phyloP scores from a whole-genome alignment of 805 yeast species.

The Ogataea glucozyma region DNA sequence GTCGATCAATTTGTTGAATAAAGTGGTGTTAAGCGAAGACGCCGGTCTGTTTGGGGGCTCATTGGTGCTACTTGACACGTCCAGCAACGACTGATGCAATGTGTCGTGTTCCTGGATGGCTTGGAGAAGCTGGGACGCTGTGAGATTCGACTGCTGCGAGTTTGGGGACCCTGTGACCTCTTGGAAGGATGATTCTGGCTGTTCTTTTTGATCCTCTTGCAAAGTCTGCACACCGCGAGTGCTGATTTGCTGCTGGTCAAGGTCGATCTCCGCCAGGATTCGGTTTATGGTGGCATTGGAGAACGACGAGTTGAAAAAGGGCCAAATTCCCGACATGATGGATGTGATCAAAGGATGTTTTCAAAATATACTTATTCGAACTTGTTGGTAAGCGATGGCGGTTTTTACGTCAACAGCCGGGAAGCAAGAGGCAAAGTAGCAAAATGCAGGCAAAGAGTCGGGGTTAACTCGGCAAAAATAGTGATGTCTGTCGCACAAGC shows the following conservation, averaged over 20 bases:
- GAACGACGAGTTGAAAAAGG: conserved; percentile 39
- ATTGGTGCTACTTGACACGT: conserved; percentile 1
- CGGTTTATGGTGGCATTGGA: conserved; percentile 39
- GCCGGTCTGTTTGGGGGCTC: conserved; percentile 5
- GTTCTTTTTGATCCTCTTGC: no score
- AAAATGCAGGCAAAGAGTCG: no score
- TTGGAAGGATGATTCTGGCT: no score
- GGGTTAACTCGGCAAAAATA: no score
- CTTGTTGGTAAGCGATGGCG: no score
- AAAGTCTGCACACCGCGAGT: conserved; percentile 5
- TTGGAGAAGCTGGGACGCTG: conserved; percentile 37
- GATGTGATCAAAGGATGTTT: background rate
- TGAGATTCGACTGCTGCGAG: conserved; percentile 23
- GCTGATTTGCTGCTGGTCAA: conserved; percentile 31
- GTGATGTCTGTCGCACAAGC: no score
- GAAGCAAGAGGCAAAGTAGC: no score
- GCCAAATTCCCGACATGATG: conserved; percentile 41
- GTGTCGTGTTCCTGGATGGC: conserved; percentile 36
- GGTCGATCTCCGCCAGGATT: conserved; percentile 39
- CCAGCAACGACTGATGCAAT: conserved; percentile 21
- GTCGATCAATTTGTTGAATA: conserved; percentile 37
- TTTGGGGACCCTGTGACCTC: background rate
- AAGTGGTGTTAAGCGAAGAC: conserved; percentile 25
- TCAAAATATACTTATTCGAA: no score
- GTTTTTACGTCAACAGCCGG: no score